Base-by-base conservation (phyloP, 768 basidiomycete species). In the Leccinum subtestaceum region DNA sequence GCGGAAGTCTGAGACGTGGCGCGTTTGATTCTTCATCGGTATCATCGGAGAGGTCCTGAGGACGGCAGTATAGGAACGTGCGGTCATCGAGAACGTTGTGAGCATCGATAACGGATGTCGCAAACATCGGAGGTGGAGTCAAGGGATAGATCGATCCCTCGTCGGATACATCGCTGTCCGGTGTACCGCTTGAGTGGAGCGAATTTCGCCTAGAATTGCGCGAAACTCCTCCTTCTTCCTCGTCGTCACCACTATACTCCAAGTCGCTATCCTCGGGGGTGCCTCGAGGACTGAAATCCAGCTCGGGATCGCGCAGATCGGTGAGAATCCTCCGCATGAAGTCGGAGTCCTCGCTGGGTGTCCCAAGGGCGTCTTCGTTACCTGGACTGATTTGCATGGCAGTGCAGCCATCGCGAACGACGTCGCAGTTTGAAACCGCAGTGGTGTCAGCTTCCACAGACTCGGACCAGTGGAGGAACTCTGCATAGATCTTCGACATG, bases 311-410 rank as follows among this genome's bases (percentile, higher is more conserved):
- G 2, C 63, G 57, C n/a, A 67, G 61, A 12, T 59, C 58, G n/a
- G 38, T 43, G 17, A 65, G 63, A 3, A 67, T 45, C 25, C 21
- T 57, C 4, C 52, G 56, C 63, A 70, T 70, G 3, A 61, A 10
- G 23, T 62, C 56, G 25, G 3, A 9, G 10, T 54, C 54, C 5
- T 49, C 56, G 9, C 54, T 29, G 40, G 50, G 13, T 5, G n/a
- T 21, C 11, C 38, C 1, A 13, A 25, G 21, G 9, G 9, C n/a
- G 11, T 58, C 36, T 17, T 3, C 8, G 9, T 40, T 40, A 40
- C 38, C 17, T 17, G 38, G 15, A 40, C 17, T 17, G 17, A 40
- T 17, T 40, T 40, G 38, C 7, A 17, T 40, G 17, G 7, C 38
- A 17, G 17, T 2, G 38, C 38, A 40, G 38, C 17, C 17, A 40